Percentiles rank a stretch among this genome's conserved stretches.
phyloP scores from a whole-genome alignment of 305 asterid species.

The Petunia hybrid region DNA sequence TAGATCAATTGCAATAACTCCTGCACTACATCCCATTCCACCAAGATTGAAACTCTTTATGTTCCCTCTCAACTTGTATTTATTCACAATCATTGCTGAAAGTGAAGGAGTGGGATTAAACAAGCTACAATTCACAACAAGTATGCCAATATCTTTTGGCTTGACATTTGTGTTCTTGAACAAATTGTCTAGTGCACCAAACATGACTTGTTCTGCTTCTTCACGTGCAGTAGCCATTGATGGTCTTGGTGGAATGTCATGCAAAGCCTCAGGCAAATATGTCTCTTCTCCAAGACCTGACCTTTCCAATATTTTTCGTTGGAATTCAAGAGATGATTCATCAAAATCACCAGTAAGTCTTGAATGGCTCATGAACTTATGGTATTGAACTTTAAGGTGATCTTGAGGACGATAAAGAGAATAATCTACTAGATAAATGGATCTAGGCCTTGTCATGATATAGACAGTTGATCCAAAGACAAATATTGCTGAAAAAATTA shows the following conservation, averaged over 20 bases:
- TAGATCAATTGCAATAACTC: constrained; percentile 64
- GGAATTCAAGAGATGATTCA: constrained; percentile 62
- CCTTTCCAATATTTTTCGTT: constrained; percentile 59
- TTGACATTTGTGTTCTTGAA: constrained; percentile 50
- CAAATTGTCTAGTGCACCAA: constrained; percentile 56
- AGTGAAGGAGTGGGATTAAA: constrained; percentile 66
- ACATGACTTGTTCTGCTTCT: constrained; percentile 65
- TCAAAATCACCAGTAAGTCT: constrained; percentile 55
- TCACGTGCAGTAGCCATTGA: constrained; percentile 60
- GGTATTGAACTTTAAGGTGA: constrained; percentile 45
- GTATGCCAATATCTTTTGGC: constrained; percentile 62
- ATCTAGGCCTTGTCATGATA: constrained; percentile 59
- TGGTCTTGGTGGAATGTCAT: constrained; percentile 56
- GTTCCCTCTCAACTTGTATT: constrained; percentile 55
- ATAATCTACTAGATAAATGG: constrained; percentile 62
- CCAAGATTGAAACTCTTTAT: constrained; percentile 61
- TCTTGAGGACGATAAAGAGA: constrained; percentile 60
- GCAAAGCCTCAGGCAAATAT: constrained; percentile 55
- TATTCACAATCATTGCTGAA: constrained; percentile 66
- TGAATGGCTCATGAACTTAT: constrained; percentile 56
- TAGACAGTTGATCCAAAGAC: constrained; percentile 43
- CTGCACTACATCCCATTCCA: constrained; percentile 81
- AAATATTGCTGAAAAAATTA: constrained; percentile 31
- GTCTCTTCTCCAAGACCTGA: constrained; percentile 63
- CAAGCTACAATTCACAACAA: constrained; percentile 66